Percentiles rank a stretch among this genome's conserved stretches.
Evolutionary conservation across 2,329 filamentous ascomycete species (phyloP).

Genomic region (Daldinia eschscholtzii): DNA sequence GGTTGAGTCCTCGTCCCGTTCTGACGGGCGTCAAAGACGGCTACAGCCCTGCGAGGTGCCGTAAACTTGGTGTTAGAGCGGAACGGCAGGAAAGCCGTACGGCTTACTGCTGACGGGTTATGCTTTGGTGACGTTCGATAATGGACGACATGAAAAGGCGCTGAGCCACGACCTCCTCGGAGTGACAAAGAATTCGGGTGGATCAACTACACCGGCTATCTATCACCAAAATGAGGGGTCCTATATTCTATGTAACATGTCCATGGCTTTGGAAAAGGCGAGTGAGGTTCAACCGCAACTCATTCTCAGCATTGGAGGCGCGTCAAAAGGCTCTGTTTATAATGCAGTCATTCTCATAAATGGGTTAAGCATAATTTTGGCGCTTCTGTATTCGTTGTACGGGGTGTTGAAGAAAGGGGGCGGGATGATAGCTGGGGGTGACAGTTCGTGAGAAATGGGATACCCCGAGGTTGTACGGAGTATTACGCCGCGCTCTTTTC

Average conservation of each 20-base stretch:
- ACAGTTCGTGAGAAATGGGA: constrained; percentile 22
- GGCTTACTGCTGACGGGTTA: constrained; percentile 16
- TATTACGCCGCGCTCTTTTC: constrained; percentile 18
- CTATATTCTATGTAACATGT: constrained; percentile 14
- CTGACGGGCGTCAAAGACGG: not conserved
- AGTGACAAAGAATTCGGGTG: constrained; percentile 16
- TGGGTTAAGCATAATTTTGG: constrained; percentile 36
- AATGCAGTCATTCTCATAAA: constrained; percentile 23
- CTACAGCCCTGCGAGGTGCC: constrained; percentile 1
- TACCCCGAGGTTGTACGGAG: constrained; percentile 27
- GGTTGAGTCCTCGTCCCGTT: constrained; percentile 53
- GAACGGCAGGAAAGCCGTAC: not conserved
- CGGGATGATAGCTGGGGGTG: constrained; percentile 7
- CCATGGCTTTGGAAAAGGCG: constrained; percentile 13
- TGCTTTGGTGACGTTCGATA: constrained; percentile 14
- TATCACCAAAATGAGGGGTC: not conserved
- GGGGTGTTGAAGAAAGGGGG: constrained; percentile 6
- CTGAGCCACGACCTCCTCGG: not conserved
- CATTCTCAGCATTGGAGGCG: constrained; percentile 30
- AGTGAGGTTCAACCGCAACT: constrained; percentile 30
- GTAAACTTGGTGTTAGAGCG: not conserved
- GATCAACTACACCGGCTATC: constrained; percentile 29
- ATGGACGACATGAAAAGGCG: not conserved
- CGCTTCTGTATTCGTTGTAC: constrained; percentile 27
- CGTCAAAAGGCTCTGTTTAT: constrained; percentile 18